phyloP scores from a whole-genome alignment of 1,284 basidiomycete species.

The Heliocybe sulcata region DNA sequence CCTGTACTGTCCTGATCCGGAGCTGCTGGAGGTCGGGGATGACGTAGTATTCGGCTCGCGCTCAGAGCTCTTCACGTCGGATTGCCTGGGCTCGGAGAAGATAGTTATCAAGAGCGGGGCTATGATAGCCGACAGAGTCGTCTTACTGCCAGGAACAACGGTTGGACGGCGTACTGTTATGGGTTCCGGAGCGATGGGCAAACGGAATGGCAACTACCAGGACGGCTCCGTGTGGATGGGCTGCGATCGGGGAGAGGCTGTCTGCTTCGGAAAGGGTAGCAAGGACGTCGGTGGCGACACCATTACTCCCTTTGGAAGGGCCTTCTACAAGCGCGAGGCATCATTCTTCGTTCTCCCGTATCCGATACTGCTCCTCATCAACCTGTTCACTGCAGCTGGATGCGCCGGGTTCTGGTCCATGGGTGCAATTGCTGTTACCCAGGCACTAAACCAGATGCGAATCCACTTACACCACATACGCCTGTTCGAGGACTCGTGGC shows the following conservation, averaged over 20 bases:
- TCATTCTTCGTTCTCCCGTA: slow-evolving; percentile 37
- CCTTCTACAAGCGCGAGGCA: slow-evolving; percentile 36
- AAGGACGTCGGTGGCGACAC: slow-evolving; percentile 20
- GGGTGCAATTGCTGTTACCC: slow-evolving; percentile 29
- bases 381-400: slow-evolving; percentile 22
- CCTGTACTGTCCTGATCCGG: slow-evolving; percentile 36
- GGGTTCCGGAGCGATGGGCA: slow-evolving; percentile 37
- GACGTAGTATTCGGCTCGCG: slow-evolving; percentile 42
- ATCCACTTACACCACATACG: slow-evolving; percentile 20
- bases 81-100: slow-evolving; percentile 29
- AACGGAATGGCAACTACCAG: slow-evolving; percentile 28
- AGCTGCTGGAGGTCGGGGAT: slow-evolving; percentile 37
- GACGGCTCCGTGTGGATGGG: slow-evolving; percentile 41
- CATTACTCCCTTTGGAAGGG: slow-evolving; percentile 38
- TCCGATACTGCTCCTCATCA: slow-evolving; percentile 26
- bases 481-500: slow-evolving; percentile 27
- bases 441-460: slow-evolving; percentile 25
- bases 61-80: slow-evolving; percentile 35
- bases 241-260: slow-evolving; percentile 28
- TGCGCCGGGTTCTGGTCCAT: slow-evolving; percentile 36
- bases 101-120: slow-evolving; percentile 33
- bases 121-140: slow-evolving; percentile 41
- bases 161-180: slow-evolving; percentile 34
- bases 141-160: slow-evolving; percentile 33
- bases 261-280: slow-evolving; percentile 24